Evolutionary conservation across 495 filamentous ascomycete genomes (phyloP), one percentile per base, ranked within the genome.

Genomic region (Achaetomiella virescens): DNA sequence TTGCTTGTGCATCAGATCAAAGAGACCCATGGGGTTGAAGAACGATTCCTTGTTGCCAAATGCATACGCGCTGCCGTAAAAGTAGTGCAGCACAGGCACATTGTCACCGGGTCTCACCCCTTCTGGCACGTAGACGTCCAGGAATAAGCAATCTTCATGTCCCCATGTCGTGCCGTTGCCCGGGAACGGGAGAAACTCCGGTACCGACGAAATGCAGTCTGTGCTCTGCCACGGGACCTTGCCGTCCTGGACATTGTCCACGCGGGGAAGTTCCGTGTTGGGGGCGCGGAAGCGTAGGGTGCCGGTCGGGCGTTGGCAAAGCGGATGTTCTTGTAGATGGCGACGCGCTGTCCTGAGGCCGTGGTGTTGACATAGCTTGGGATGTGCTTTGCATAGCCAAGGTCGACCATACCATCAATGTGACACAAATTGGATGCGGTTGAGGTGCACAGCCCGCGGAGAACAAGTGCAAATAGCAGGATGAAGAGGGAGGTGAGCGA

Each of bases 261-360:
- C 17, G 1, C 17, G 6, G 20, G 46, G 31, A 3, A 48, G 46
- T 9, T 24, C 9, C 1, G 31, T 47, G 24, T 58, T 22, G 2
- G 53, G 54, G 17, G 12, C 5, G 37, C 54, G 45, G 37, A 57
- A 57, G 14, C 54, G 54, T 20, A 45, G 45, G 46, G 44, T 25
- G 24, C 46, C 46, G 12, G 27, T 57, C 4, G 54, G 21, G 54
- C 12, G 5, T 57, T 57, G 46, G 54, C 54, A 12, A 57, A 57
- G 11, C 54, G 54, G 27, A 57, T 57, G 40, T 57, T 57, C 18
- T 57, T 57, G 46, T 57, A 57, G 14, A 57, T 18, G 17, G 54
- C 18, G 5, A 57, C 40, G 8, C 27, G 21, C 9, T 18, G 45
- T 15, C 54, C 54, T 10, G 54, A 57, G 14, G 45, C 24, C 17